These are phyloP conservation scores for Cladosporium oxysporum DNA, from an alignment of 2,329 filamentous ascomycete species.

Conservation along the genomic window DNA sequence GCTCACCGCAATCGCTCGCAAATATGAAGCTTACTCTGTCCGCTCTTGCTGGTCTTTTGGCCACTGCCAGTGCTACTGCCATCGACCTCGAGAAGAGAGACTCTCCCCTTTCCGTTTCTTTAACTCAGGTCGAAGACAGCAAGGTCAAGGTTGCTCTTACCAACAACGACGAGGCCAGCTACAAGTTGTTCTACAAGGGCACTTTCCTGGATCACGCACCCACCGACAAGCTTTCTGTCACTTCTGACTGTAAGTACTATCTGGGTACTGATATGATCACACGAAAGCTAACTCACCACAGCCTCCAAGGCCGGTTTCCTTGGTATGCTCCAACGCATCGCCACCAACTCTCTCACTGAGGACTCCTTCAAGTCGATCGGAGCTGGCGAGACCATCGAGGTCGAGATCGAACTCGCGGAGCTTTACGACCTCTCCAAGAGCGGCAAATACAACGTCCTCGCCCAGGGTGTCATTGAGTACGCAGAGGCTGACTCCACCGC, in stretches of 20 bases:
- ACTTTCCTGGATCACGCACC: conserved; percentile 31
- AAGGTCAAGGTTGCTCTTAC: conserved; percentile 31
- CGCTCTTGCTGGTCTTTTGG: conserved; percentile 21
- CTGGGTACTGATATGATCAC: not conserved
- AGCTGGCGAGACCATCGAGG: conserved; percentile 52
- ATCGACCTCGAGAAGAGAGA: conserved; percentile 29
- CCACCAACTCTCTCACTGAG: conserved; percentile 47
- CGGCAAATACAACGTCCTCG: conserved; percentile 53
- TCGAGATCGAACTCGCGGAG: conserved; percentile 58
- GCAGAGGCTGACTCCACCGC: conserved; percentile 54
- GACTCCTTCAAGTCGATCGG: conserved; percentile 54
- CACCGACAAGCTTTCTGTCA: conserved; percentile 30
- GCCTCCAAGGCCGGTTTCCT: conserved; percentile 44
- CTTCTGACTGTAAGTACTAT: conserved; percentile 24
- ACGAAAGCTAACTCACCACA: not conserved
- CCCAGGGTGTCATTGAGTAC: conserved; percentile 59
- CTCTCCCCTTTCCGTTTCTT: conserved; percentile 27
- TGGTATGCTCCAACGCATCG: conserved; percentile 55
- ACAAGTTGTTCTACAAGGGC: conserved; percentile 33
- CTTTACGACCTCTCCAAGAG: conserved; percentile 42
- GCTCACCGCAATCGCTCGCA: not conserved
- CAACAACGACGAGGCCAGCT: conserved; percentile 29
- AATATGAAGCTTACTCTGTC: conserved; percentile 16
- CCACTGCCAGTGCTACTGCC: conserved; percentile 24
- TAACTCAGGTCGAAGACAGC: conserved; percentile 28